These are phyloP conservation scores for Paratinospora sagittata DNA, from an alignment of 164 flowering plant genomes.

Conservation along the genomic window DNA sequence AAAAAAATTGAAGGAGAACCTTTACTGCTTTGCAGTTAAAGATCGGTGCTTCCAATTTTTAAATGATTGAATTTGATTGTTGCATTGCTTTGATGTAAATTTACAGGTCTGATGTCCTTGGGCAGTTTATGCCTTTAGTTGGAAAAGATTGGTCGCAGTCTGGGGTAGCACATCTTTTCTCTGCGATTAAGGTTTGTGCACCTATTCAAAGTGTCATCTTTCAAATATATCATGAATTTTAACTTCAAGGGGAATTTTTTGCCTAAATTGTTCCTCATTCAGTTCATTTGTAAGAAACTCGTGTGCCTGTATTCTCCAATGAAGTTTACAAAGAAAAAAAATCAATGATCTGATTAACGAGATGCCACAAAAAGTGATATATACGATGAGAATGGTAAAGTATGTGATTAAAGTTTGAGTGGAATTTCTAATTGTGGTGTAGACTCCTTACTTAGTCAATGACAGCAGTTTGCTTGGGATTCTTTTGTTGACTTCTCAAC, in stretches of 20 bases:
- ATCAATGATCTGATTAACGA: background rate
- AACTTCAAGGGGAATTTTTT: background rate
- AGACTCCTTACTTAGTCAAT: no score
- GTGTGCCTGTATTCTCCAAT: background rate
- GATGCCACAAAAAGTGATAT: background rate
- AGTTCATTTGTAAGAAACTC: background rate
- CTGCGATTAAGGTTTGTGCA: constrained; percentile 71
- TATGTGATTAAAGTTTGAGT: background rate
- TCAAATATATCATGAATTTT: background rate
- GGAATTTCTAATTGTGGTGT: background rate
- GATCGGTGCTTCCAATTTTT: background rate
- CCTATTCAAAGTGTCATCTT: background rate
- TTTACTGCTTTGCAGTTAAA: background rate
- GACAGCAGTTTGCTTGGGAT: no score
- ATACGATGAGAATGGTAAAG: background rate
- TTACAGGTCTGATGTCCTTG: constrained; percentile 90
- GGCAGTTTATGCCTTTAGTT: constrained; percentile 98
- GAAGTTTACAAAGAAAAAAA: background rate
- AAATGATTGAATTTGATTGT: background rate
- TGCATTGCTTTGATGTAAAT: background rate
- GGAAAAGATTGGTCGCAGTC: constrained; percentile 97
- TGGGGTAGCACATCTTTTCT: constrained; percentile 89
- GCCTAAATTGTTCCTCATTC: background rate
- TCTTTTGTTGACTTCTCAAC: no score
- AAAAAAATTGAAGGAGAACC: background rate